Evolutionary conservation across 2,329 filamentous ascomycete species (phyloP).

Genomic region (Aspergillus sp.): DNA sequence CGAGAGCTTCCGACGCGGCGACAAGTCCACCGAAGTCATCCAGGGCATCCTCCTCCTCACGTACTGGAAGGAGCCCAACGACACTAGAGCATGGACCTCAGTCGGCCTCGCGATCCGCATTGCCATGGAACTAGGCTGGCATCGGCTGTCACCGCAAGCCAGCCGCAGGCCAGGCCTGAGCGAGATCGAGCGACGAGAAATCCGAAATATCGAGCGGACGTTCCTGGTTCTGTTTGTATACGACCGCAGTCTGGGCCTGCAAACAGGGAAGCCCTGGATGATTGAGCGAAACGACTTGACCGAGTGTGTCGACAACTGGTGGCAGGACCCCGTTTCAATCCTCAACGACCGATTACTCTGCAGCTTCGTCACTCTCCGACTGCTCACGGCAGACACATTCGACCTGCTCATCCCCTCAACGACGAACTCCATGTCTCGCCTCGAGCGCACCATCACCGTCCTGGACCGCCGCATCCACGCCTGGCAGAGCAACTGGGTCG

Average conservation of each 20-base stretch:
- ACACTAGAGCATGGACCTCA: not conserved
- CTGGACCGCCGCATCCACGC: not conserved
- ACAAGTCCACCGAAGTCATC: not conserved
- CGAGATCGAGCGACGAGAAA: not conserved
- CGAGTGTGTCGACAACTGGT: not conserved
- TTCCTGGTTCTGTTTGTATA: not conserved
- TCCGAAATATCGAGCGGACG: not conserved
- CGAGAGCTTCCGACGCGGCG: not conserved
- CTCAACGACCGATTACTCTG: not conserved
- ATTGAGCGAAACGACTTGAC: not conserved
- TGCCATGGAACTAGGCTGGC: not conserved
- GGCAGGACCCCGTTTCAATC: not conserved
- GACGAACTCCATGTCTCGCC: not conserved
- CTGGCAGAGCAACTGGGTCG: not conserved
- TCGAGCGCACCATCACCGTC: not conserved
- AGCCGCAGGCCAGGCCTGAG: not conserved
- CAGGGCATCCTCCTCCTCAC: not conserved
- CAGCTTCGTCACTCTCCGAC: not conserved
- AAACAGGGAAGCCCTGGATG: not conserved
- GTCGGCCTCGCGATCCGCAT: constrained; percentile 1
- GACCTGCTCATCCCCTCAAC: not conserved
- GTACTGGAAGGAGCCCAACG: not conserved
- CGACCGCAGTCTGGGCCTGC: not conserved
- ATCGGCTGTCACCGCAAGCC: not conserved
- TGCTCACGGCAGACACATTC: not conserved